Evolutionary conservation across 1,284 basidiomycete species (phyloP).

Genomic region (Hymenochaete sp.): DNA sequence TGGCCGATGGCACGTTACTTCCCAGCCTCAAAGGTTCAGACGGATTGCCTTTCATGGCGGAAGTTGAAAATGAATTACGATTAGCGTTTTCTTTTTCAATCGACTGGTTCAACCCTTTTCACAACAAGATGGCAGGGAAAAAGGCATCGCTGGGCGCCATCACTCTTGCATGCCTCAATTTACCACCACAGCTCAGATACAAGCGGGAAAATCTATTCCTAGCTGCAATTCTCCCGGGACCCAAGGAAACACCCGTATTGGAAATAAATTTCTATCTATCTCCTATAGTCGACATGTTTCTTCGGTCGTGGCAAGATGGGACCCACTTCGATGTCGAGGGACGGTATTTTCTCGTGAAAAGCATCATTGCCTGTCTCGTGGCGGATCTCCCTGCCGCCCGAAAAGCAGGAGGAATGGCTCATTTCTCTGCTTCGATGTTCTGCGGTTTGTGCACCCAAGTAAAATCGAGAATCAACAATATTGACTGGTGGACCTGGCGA

Average conservation of each 20-base stretch:
- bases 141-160: slow-evolving; percentile 28
- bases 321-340: slow-evolving; percentile 22
- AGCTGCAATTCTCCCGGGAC: slow-evolving; percentile 23
- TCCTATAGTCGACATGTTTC: slow-evolving; percentile 26
- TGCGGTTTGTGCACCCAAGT: slow-evolving; percentile 20
- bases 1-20: too few species aligned
- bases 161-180: slow-evolving; percentile 26
- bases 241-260: slow-evolving; percentile 21
- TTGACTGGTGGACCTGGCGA: too few species aligned
- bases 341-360: slow-evolving; percentile 16
- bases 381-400: slow-evolving; percentile 28
- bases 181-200: slow-evolving; percentile 24
- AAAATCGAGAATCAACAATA: slow-evolving; percentile 13
- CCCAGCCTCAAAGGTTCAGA: too few species aligned
- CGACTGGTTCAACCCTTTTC: slow-evolving; percentile 34
- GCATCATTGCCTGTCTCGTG: not conserved
- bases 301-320: slow-evolving; percentile 26
- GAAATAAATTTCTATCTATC: slow-evolving; percentile 26
- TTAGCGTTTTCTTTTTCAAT: slow-evolving; percentile 25
- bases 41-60: too few species aligned
- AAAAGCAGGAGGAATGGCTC: slow-evolving; percentile 21
- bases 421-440: slow-evolving; percentile 9
- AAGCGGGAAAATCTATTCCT: slow-evolving; percentile 24
- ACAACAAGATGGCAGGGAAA: slow-evolving; percentile 26
- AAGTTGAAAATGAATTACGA: too few species aligned